Percentiles rank a stretch among this genome's conserved stretches.
Conservation (phyloP, 176 grass and related monocot genomes). For the barley (Hordeum vulgare) region MorexV3_pseudomolecules_assembly NC_058520.1:585447922-585448421, state of each 20-base stretch:
- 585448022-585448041: background rate
- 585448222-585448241: background rate
- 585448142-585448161: background rate
- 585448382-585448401: background rate
- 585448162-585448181: background rate
- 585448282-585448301: background rate
- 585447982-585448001: background rate
- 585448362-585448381: background rate
- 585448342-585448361: background rate
- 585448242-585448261: background rate
- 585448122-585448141: background rate
- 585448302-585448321: background rate
- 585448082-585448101: background rate
- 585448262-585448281: background rate
- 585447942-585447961: constrained; percentile 84
- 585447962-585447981: background rate
- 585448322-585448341: background rate
- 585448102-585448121: background rate
- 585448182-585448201: background rate
- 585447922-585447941: constrained; percentile 99
- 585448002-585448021: background rate
- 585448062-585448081: background rate
- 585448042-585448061: background rate
- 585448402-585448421: background rate
- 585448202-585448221: background rate